Evolutionary conservation across 768 basidiomycete genomes (phyloP), one percentile per base, ranked within the genome.

Genomic region (Pulveroboletus sp.): DNA sequence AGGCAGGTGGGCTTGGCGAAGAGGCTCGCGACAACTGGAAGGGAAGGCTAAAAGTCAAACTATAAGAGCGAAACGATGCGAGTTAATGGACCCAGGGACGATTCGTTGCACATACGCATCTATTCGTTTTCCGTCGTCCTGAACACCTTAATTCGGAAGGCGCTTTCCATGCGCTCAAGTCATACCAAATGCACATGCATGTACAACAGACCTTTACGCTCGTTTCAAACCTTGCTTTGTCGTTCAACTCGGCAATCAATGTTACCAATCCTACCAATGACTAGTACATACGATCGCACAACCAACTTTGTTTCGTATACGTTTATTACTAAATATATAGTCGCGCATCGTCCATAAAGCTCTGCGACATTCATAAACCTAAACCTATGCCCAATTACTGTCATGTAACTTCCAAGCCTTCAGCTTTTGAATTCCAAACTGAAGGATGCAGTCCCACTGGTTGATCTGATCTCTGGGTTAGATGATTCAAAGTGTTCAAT

Each of bases 1-100:
- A 58, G 13, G 73, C 76, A 2, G 81, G 83, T 19, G 80, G 75
- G 10, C 64, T 84, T 43, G 75, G 74, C 13, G 62, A 69, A 47
- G 61, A 66, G 39, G 52, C 55, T 10, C 62, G 45, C 42, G 60
- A 56, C 24, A 45, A 44, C 16, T 25, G 45, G 33, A 50, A 57
- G 38, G 45, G 51, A 49, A 58, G 17, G 48, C 43, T 17, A 45
- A 66, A 61, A 47, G 50, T 53, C 32, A 67, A 62, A 47, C 47
- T 62, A 20, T 69, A 48, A 69, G 21, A 13, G 40, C 6, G 16
- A 27, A 17, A 45, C 31, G 40, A 45, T 34, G 12, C 24, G 24
- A 42, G 27, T 29, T 11, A 29, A 29, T 11, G 8, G 4, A 2
- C 9, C 27, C 27, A 29, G 27, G 27, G 27, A 29, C 27, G 27